Evolutionary conservation across 176 grass and related monocot genomes (phyloP), one percentile per base, ranked within the genome.

Genomic region (Eragrostis nindensis): DNA sequence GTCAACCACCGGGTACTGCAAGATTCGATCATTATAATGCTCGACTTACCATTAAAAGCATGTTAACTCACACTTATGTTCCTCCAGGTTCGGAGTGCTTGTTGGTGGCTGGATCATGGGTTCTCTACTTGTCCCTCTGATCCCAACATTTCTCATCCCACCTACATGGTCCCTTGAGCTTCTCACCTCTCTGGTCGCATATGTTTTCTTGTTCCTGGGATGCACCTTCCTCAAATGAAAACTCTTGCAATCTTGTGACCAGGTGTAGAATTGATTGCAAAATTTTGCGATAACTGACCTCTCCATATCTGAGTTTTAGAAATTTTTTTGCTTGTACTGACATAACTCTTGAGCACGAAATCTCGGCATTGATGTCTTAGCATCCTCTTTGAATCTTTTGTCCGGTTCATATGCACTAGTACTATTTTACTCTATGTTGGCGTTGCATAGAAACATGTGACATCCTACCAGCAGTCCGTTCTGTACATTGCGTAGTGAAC

Each of bases 91-190:
- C 38, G 96, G 79, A 50, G 68, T 84, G n/a, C 93, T 95, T 71
- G 93, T 99, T 52, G 81, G 92, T 50, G 96, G 96, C 29, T 95
- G 93, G 93, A 78, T 87, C 44, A 68, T 93, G 24, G 96, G 96
- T 66, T 91, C 96, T 21, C 29, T 94, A 56, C 46, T 89, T 36
- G 89, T 99, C 46, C 90, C 96, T 16, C 24, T 99, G 78, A 80
- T 99, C 85, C 96, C 96, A 38, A 78, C 96, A 47, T 75, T 88
- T 62, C 27, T 99, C 56, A 83, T 98, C 21, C 96, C 91, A 15
- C 96, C 86, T 36, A 91, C 93, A 61, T 99, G 96, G 96, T 92
- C 96, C 14, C 88, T 99, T 44, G 96, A 99, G 84, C 96, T 99
- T 32, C 82, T 99, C 60, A 99, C 96, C 24, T 93, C 96, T 10